Base-by-base conservation (phyloP, 805 yeast species). In the Metschnikowia gruessii region DNA sequence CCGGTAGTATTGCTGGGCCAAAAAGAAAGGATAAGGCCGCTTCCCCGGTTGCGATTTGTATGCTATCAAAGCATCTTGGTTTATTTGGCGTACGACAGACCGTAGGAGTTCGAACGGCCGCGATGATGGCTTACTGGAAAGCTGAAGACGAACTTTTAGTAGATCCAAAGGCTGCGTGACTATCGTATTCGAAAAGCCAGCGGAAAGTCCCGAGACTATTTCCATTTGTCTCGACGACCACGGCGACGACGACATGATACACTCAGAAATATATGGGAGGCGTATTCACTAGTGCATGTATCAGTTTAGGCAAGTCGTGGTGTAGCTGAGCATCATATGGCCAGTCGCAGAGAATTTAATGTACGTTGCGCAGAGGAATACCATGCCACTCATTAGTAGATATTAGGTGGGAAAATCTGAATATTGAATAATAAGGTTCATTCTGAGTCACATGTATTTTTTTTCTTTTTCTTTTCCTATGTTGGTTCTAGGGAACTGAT, bases 161-260 rank as follows among this genome's bases (percentile, higher is more conserved):
- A 94, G 72, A 64, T 94, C 99, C 38, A 94, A 66, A 1, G 99
- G 99, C 61, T 94, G 99, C 26, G 92, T 83, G 1, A 85, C 70
- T 1, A 86, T 54, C 1, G 98, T 91, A 6, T 97, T 83, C 11
- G 80, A 64, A 32, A 83, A 76, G 0, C 99, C 99, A 0, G 97
- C 95, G 1, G 81, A 60, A 5, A 91, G 63, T 0, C 97, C 97
- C 0, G 94, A 75, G 1, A 82, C 60, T 0, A 81, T 59, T 58
- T 90, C 94, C 34, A 74, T 66, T 40, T 70, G 70, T n/a, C 72
- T 53, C 35, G 48, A 47, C 2, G 48, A 28, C 43, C 40, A 40
- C n/a, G 41, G 15, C 15, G 38, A 36, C 4, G 38, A 17, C 5
- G 40, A 26, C 48, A 45, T 40, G 6, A 4, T 29, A 12, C 11